A percentile compares a stretch with the other conserved stretches of the same genome.
Conservation (phyloP, 768 basidiomycete genomes). For the Mycena epipterygia region DNA sequence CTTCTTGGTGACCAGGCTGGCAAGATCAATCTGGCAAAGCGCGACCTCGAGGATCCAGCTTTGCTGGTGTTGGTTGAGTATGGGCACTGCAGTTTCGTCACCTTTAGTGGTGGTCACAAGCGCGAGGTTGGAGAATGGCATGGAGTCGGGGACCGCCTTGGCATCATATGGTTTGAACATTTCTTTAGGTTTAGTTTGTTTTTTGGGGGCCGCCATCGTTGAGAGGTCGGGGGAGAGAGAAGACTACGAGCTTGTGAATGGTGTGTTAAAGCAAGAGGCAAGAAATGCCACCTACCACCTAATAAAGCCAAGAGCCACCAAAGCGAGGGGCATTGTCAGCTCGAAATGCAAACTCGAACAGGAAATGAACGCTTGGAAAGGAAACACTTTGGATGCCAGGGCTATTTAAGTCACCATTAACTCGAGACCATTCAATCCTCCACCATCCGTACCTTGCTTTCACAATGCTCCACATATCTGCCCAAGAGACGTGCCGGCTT, state of each 20-base stretch:
- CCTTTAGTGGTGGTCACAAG: too few species aligned
- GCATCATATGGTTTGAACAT: conserved; percentile 20
- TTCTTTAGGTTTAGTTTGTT: background rate
- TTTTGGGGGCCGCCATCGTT: background rate
- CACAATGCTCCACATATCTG: background rate
- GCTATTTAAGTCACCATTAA: background rate
- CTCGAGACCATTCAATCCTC: background rate
- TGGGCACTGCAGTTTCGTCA: conserved; percentile 1
- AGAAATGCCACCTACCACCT: too few species aligned
- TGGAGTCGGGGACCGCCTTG: background rate
- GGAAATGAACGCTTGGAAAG: too few species aligned
- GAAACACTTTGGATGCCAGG: too few species aligned
- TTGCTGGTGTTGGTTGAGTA: conserved; percentile 12
- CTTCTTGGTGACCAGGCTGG: background rate
- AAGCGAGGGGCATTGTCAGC: too few species aligned
- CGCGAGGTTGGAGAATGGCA: background rate
- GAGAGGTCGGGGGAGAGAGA: background rate
- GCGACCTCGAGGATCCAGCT: conserved; percentile 20
- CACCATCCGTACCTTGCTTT: background rate
- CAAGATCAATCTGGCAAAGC: background rate
- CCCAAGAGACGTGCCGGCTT: conserved; percentile 8
- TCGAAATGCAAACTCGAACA: too few species aligned
- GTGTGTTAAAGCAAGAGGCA: background rate
- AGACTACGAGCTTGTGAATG: background rate
- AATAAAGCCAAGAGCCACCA: too few species aligned